These are phyloP conservation scores for Brassica juncea DNA, from an alignment of 345 rosid genomes.

Conservation along the genomic window DNA sequence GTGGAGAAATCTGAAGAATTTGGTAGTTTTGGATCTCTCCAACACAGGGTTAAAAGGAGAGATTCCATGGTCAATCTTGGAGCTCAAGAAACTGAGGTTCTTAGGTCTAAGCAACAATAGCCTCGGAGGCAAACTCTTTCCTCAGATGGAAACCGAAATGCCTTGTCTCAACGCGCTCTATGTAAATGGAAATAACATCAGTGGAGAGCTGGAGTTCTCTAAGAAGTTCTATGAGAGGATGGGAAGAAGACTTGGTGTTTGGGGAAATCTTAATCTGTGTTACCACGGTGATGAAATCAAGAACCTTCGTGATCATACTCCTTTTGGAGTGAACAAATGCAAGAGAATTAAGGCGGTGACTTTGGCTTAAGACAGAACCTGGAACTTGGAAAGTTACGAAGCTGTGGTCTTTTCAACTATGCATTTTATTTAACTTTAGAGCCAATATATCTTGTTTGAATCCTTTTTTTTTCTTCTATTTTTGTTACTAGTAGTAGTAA, in stretches of 20 bases:
- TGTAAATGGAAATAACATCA: slow-evolving; percentile 76
- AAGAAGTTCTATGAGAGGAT: slow-evolving; percentile 56
- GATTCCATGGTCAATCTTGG: slow-evolving; percentile 61
- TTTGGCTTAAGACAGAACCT: slow-evolving; percentile 31
- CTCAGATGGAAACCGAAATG: slow-evolving; percentile 58
- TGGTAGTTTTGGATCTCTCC: slow-evolving; percentile 71
- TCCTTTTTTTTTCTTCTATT: background rate
- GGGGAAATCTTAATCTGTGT: slow-evolving; percentile 86
- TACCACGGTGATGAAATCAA: slow-evolving; percentile 46
- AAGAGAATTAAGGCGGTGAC: slow-evolving; percentile 39
- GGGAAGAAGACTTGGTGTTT: slow-evolving; percentile 84
- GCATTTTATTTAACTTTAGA: background rate
- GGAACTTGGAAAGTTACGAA: background rate
- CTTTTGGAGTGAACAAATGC: slow-evolving; percentile 75
- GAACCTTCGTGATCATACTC: slow-evolving; percentile 41
- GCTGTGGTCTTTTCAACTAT: background rate
- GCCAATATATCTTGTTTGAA: background rate
- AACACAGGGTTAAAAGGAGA: slow-evolving; percentile 56
- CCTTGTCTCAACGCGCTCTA: slow-evolving; percentile 65
- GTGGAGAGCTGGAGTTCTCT: slow-evolving; percentile 72
- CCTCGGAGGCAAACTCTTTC: slow-evolving; percentile 58
- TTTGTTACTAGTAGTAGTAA: slow-evolving; percentile 7
- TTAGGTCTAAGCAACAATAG: slow-evolving; percentile 73
- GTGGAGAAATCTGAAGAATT: slow-evolving; percentile 60
- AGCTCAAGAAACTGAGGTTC: slow-evolving; percentile 69